These are phyloP conservation scores for Phanerodontia chrysosporium DNA, from an alignment of 768 basidiomycete genomes.

Conservation along the genomic window DNA sequence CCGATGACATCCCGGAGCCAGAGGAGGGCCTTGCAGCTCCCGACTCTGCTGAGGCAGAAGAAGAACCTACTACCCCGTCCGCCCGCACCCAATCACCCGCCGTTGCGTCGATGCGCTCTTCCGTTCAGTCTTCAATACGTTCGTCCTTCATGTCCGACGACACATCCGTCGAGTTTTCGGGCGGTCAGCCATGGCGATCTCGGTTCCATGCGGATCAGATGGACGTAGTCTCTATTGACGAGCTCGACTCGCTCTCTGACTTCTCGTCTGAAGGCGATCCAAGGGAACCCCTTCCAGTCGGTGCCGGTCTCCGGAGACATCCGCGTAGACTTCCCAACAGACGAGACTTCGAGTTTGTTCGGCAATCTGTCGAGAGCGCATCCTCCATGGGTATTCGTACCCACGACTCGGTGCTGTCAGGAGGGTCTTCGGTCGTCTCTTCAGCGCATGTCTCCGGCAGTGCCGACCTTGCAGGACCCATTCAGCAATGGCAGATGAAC, in stretches of 20 bases:
- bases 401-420: constrained; percentile 55
- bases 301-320: constrained; percentile 50
- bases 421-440: constrained; percentile 36
- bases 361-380: constrained; percentile 62
- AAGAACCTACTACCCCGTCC: neutral
- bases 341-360: constrained; percentile 78
- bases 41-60: constrained; percentile 6
- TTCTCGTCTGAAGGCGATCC: constrained; percentile 48
- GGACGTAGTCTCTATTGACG: constrained; percentile 75
- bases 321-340: constrained; percentile 64
- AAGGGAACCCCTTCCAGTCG: constrained; percentile 33
- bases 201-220: constrained; percentile 61
- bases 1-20: neutral
- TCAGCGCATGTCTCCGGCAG: constrained; percentile 29
- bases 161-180: neutral
- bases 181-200: neutral
- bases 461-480: constrained; percentile 35
- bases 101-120: neutral
- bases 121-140: neutral
- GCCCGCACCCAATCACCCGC: neutral
- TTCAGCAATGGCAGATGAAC: constrained; percentile 83
- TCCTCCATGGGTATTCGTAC: constrained; percentile 77
- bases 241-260: constrained; percentile 70
- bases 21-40: neutral
- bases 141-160: constrained; percentile 6